Percentiles rank a stretch among this genome's conserved stretches.
phyloP scores from a whole-genome alignment of 192 early-diverging fungal genomes.

The Dimargaris xerosporica region DNA sequence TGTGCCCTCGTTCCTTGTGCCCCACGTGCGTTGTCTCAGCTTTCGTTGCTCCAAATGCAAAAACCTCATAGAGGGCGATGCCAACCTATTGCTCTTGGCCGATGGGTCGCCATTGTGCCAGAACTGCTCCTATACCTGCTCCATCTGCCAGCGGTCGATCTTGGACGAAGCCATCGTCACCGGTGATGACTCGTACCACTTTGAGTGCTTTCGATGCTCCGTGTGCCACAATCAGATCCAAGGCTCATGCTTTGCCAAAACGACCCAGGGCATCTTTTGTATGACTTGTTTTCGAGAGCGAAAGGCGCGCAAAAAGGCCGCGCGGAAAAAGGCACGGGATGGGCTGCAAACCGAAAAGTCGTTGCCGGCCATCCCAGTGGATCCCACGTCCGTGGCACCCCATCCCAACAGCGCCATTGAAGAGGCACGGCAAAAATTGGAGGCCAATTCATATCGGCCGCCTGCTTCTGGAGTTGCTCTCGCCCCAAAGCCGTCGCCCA shows the following conservation, averaged over 20 bases:
- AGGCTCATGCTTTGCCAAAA: conserved; percentile 65
- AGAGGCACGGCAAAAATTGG: conserved; percentile 8
- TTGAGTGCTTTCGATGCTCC: conserved; percentile 64
- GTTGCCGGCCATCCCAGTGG: conserved; percentile 26
- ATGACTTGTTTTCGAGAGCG: conserved; percentile 53
- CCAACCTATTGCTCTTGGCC: conserved; percentile 55
- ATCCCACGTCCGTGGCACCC: conserved; percentile 4
- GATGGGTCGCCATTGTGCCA: conserved; percentile 75
- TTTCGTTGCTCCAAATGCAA: conserved; percentile 65
- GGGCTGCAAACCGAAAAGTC: conserved; percentile 26
- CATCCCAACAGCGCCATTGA: conserved; percentile 13
- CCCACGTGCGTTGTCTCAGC: conserved; percentile 18
- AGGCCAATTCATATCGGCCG: not conserved
- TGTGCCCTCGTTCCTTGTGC: too few species aligned
- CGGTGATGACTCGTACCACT: conserved; percentile 64
- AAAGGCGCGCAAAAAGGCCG: conserved; percentile 44
- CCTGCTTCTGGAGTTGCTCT: not conserved
- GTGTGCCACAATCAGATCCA: conserved; percentile 57
- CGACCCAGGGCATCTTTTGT: conserved; percentile 66
- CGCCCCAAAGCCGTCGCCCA: not conserved
- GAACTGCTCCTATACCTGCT: conserved; percentile 65
- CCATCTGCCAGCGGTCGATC: conserved; percentile 53
- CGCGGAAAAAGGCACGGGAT: conserved; percentile 30
- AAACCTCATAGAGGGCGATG: conserved; percentile 55
- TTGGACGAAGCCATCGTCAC: conserved; percentile 75